Evolutionary conservation across 139 green algal genomes (phyloP).

Genomic region (Gonium pectorale): DNA sequence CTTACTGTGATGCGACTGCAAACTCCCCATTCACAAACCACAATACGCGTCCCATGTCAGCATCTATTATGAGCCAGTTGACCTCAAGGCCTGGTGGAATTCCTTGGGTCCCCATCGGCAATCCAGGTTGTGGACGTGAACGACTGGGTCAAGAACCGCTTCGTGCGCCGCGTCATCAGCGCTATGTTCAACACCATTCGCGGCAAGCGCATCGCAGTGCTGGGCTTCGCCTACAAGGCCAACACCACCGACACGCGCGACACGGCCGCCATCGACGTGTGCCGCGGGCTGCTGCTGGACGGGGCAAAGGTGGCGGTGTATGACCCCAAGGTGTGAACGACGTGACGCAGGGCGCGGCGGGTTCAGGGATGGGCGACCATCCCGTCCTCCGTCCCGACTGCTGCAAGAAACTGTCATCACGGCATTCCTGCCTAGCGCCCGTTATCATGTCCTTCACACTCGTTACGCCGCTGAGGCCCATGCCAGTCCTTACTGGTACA

Average conservation of each 20-base stretch:
- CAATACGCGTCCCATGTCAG: too few species aligned
- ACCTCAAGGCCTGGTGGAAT: not conserved
- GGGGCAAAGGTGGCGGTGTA: slow-evolving; percentile 87
- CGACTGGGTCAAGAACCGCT: slow-evolving; percentile 96
- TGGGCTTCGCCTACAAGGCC: slow-evolving; percentile 99
- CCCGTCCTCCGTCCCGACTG: too few species aligned
- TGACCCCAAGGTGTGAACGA: slow-evolving; percentile 85
- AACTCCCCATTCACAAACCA: too few species aligned
- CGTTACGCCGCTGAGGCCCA: too few species aligned
- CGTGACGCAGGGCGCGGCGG: not conserved
- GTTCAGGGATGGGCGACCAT: not conserved
- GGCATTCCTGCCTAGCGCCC: too few species aligned
- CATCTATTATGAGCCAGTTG: too few species aligned
- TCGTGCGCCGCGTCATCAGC: slow-evolving; percentile 92
- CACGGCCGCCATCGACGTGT: slow-evolving; percentile 97
- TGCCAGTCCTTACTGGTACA: too few species aligned
- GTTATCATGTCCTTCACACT: too few species aligned
- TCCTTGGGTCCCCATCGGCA: not conserved
- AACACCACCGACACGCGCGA: slow-evolving; percentile 94
- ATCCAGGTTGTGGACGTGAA: slow-evolving; percentile 91
- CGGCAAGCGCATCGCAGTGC: slow-evolving; percentile 92
- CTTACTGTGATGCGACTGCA: too few species aligned
- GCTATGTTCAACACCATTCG: slow-evolving; percentile 98
- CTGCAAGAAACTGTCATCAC: too few species aligned
- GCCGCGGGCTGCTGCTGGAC: slow-evolving; percentile 80